A percentile compares a stretch with the other conserved stretches of the same genome.
Conservation (phyloP, 257 asterid species). For the Rubia yunnanensis region DNA sequence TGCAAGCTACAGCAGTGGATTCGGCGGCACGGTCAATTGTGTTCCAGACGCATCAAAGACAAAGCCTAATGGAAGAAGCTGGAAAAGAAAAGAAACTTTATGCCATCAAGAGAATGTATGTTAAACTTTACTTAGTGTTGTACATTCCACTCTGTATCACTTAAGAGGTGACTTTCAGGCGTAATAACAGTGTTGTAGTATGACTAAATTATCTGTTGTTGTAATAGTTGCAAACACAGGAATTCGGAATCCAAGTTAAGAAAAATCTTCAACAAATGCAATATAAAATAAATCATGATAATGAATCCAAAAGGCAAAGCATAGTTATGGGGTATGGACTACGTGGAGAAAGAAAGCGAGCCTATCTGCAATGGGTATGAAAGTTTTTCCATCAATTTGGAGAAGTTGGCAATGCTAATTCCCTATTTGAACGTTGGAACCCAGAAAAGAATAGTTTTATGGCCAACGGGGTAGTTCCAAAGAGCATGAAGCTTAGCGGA, state of each 20-base stretch:
- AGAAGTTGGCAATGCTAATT: constrained; percentile 21
- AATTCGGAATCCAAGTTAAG: not conserved
- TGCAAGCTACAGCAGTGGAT: too few relatives aligned
- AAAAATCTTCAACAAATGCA: not conserved
- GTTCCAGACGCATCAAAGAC: too few relatives aligned
- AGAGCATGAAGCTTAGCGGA: constrained; percentile 20
- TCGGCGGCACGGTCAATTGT: too few relatives aligned
- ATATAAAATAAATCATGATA: not conserved
- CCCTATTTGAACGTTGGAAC: constrained; percentile 27
- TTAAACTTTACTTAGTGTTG: not conserved
- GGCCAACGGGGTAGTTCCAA: constrained; percentile 26
- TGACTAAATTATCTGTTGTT: constrained; percentile 14
- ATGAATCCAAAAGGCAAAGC: not conserved
- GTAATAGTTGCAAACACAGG: constrained; percentile 19
- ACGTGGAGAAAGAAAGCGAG: not conserved
- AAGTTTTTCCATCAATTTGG: constrained; percentile 19
- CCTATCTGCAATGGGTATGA: constrained; percentile 24
- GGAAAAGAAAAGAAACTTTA: too few relatives aligned
- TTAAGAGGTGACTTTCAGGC: constrained; percentile 6
- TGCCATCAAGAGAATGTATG: too few relatives aligned
- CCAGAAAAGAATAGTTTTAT: constrained; percentile 24
- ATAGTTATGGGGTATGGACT: not conserved
- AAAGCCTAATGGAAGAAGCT: too few relatives aligned
- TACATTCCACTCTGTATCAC: not conserved
- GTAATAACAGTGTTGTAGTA: constrained; percentile 18